phyloP scores from a whole-genome alignment of 169 alveolate genomes.

The Cytauxzoon felis region DNA sequence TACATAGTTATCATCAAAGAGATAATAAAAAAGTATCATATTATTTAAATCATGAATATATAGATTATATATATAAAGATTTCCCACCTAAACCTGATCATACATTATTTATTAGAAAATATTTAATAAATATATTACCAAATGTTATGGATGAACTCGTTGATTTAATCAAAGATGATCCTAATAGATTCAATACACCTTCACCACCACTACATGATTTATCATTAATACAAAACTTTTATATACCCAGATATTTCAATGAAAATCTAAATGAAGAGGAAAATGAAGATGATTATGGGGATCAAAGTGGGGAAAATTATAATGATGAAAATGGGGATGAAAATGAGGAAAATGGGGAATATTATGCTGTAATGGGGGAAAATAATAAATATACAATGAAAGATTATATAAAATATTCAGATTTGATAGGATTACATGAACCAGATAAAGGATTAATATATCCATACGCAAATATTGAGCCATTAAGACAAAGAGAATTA shows the following conservation, averaged over 20 bases:
- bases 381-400: constrained; percentile 1
- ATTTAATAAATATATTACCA: constrained; percentile 36
- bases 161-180: constrained; percentile 53
- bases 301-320: constrained; percentile 8
- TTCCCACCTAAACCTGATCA: constrained; percentile 43
- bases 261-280: too few species aligned
- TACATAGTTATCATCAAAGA: constrained; percentile 43
- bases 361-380: neutral
- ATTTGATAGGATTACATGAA: constrained; percentile 51
- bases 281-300: too few species aligned
- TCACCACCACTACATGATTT: constrained; percentile 64
- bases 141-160: constrained; percentile 55
- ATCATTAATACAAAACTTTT: constrained; percentile 20
- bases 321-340: constrained; percentile 16
- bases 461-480: constrained; percentile 54
- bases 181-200: constrained; percentile 45
- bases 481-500: constrained; percentile 44
- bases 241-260: constrained; percentile 37
- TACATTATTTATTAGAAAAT: constrained; percentile 16
- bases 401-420: constrained; percentile 42
- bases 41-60: constrained; percentile 56
- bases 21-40: constrained; percentile 23
- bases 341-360: constrained; percentile 8
- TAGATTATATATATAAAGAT: constrained; percentile 6
- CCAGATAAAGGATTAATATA: constrained; percentile 35